These are phyloP conservation scores for Aspergillus nidulans DNA, from an alignment of 495 filamentous ascomycete genomes.

Conservation along the genomic window DNA sequence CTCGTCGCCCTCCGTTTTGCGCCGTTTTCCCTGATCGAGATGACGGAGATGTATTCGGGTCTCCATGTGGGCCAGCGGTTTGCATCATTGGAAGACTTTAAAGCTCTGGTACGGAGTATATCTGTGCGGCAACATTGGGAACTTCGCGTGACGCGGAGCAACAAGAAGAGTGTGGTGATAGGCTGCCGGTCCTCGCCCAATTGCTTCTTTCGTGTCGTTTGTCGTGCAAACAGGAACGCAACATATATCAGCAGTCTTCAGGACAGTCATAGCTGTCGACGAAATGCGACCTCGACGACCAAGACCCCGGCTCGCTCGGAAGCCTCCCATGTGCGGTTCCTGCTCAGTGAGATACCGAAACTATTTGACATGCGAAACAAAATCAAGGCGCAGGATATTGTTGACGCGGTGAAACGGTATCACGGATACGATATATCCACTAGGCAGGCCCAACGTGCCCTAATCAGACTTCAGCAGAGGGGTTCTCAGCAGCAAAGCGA, in stretches of 20 bases:
- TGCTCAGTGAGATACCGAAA: constrained; percentile 43
- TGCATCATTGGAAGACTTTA: constrained; percentile 41
- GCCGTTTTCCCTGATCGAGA: constrained; percentile 17
- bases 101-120: constrained; percentile 40
- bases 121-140: constrained; percentile 47
- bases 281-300: constrained; percentile 29
- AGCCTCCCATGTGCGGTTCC: constrained; percentile 45
- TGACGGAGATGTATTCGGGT: constrained; percentile 44
- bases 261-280: constrained; percentile 41
- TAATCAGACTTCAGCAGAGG: constrained; percentile 38
- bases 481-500: constrained; percentile 24
- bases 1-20: constrained; percentile 14
- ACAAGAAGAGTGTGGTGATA: constrained; percentile 46
- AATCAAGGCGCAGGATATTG: constrained; percentile 40
- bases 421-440: constrained; percentile 46
- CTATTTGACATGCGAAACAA: constrained; percentile 41
- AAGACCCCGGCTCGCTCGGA: constrained; percentile 41
- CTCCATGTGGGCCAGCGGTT: constrained; percentile 45
- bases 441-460: constrained; percentile 43
- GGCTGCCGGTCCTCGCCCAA: constrained; percentile 40
- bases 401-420: constrained; percentile 43
- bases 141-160: constrained; percentile 42
- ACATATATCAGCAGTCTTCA: constrained; percentile 47
- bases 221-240: constrained; percentile 44
- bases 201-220: constrained; percentile 45